Evolutionary conservation across 2,329 filamentous ascomycete genomes (phyloP).

Genomic region (Fusarium brachygibbosum): DNA sequence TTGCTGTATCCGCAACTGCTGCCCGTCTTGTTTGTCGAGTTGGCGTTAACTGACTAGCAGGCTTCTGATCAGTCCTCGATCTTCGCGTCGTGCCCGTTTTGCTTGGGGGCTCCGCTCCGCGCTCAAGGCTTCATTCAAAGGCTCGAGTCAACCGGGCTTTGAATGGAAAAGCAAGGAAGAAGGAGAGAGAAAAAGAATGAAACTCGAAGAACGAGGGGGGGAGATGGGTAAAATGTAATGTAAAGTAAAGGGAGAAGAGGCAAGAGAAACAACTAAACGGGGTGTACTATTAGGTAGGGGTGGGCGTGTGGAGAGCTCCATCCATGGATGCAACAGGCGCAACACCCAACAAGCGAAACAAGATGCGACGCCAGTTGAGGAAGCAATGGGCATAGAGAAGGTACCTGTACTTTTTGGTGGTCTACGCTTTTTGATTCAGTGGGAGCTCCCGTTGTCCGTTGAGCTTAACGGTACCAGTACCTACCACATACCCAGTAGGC

Average conservation of each 20-base stretch:
- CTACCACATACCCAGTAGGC: neutral
- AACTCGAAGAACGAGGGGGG: conserved; percentile 27
- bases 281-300: conserved; percentile 26
- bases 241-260: conserved; percentile 36
- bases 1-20: conserved; percentile 21
- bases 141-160: conserved; percentile 46
- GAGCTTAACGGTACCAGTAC: conserved; percentile 12
- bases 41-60: conserved; percentile 26
- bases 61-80: conserved; percentile 29
- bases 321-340: conserved; percentile 1
- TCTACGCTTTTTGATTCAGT: conserved; percentile 24
- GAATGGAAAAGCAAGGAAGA: conserved; percentile 37
- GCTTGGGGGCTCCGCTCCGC: conserved; percentile 40
- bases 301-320: conserved; percentile 28
- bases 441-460: conserved; percentile 15
- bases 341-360: conserved; percentile 41
- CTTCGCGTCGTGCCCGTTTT: conserved; percentile 28
- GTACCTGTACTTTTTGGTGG: conserved; percentile 27
- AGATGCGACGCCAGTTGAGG: conserved; percentile 42
- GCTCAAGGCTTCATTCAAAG: conserved; percentile 42
- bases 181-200: conserved; percentile 26
- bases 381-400: conserved; percentile 29
- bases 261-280: conserved; percentile 22
- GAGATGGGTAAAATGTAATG: conserved; percentile 24
- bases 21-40: conserved; percentile 9